Evolutionary conservation across 2,329 filamentous ascomycete genomes (phyloP), one percentile per base, ranked within the genome.

Genomic region (Trichophyton simii): DNA sequence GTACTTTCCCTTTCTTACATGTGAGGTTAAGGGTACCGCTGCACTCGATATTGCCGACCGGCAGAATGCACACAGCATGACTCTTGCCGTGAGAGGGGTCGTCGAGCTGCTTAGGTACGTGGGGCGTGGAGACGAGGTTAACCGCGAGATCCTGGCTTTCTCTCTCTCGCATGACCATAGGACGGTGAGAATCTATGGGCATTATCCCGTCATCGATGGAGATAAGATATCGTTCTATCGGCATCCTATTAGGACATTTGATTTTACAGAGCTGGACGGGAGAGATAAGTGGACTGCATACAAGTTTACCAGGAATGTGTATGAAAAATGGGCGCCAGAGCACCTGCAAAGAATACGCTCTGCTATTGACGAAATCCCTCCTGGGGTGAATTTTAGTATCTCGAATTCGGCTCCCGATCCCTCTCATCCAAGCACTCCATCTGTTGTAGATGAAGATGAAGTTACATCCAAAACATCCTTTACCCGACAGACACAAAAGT

Each of bases 1-100:
- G 71, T 78, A 76, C 69, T 80, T 82, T 64, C 77, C 77, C 2
- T 82, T 80, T 64, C 68, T 82, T 0, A 75, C 75, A 0, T 78
- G 73, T 66, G 76, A 82, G 66, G 77, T 80, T 0, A 79, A 80
- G 67, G 72, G 76, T 50, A 66, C 68, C 31, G 63, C 60, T 5
- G 64, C 60, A 57, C 67, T 72, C 57, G 67, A 71, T 58, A 63
- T 71, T 20, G 68, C 66, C 22, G 70, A 72, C 61, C 64, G 66
- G 25, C 68, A 71, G 63, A 72, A 71, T 60, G 67, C 66, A 13
- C 65, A 71, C 58, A 70, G 68, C 60, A 68, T 66, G 61, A 70
- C 65, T 11, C 20, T 68, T 28, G 76, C 75, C 0, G 71, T 74
- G 50, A 71, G 73, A 61, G 75, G 55, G 20, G 60, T 68, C 57